Percentiles rank a stretch among this genome's conserved stretches.
phyloP scores from a whole-genome alignment of 2,329 filamentous ascomycete species.

The Colletotrichum falcatum region DNA sequence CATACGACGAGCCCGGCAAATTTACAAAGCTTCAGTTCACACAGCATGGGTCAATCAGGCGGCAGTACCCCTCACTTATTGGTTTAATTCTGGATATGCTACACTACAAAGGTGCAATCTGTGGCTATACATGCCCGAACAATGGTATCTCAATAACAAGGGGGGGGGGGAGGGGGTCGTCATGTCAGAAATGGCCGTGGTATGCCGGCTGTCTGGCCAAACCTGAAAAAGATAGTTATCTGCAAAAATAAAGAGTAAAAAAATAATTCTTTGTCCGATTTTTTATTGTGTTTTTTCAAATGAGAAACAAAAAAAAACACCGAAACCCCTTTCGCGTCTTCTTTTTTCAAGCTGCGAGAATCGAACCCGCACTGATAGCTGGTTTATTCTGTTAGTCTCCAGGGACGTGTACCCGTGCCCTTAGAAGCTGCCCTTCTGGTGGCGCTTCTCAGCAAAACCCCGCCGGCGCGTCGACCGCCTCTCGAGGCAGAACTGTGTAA shows the following conservation, averaged over 20 bases:
- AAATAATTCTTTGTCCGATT: no score
- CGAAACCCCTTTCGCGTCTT: not conserved
- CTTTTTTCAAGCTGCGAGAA: conserved; percentile 14
- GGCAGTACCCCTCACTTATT: not conserved
- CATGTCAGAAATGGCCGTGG: conserved; percentile 3
- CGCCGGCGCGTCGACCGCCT: conserved; percentile 47
- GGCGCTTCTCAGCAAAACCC: conserved; percentile 35
- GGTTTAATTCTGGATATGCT: not conserved
- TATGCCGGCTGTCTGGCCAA: conserved; percentile 22
- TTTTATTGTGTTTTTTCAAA: no score
- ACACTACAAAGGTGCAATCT: not conserved
- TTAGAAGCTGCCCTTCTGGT: conserved; percentile 47
- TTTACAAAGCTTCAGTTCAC: not conserved
- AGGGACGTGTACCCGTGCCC: not conserved
- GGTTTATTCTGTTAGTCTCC: not conserved
- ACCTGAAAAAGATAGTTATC: conserved; percentile 6
- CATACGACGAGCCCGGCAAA: not conserved
- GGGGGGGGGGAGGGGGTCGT: conserved; percentile 14
- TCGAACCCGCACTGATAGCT: not conserved
- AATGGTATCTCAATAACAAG: conserved; percentile 32
- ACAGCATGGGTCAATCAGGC: not conserved
- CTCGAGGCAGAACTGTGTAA: conserved; percentile 48
- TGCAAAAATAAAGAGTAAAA: not conserved
- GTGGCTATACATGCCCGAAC: conserved; percentile 1
- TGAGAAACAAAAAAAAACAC: not conserved